Evolutionary conservation across 2,329 filamentous ascomycete species (phyloP), one percentile per base, ranked within the genome.

Genomic region (Colletotrichum siamense): DNA sequence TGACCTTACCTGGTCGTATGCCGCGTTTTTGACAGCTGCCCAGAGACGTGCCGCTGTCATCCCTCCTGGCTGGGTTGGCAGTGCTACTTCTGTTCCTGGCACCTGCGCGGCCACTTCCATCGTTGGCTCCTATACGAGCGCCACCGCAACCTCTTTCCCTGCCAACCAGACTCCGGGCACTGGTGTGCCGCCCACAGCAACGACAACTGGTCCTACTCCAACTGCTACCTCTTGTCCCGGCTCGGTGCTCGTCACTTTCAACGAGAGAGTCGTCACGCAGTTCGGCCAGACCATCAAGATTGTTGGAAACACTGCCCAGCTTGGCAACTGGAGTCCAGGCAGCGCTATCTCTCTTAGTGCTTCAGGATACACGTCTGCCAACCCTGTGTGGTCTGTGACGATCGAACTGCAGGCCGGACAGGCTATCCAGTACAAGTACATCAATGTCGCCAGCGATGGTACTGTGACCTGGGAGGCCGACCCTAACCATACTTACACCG

Each of bases 1-100:
- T 22, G 92, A 95, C 78, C 85, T 95, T 32, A 95, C 94, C 5
- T 95, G 94, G 94, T 94, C 93, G 1, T 95, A 95, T 78, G 92
- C 93, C 2, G 89, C 93, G 0, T 93, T 95, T 83, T 85, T 95
- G 63, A 93, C 93, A 1, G 90, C 90, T n/a, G 85, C 87, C 28
- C 88, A 88, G 57, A 89, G 92, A 49, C 89, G 92, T 63, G 88
- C 88, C 63, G 88, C 88, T 24, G 80, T 89, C 18, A 83, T 92
- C 10, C 92, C 92, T 2, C 85, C 88, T 2, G 89, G 91, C 8
- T 94, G 92, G 92, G 87, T 87, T 6, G 87, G 84, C 32, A 77
- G 83, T 61, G 87, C 86, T 5, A 88, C 86, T 74, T 85, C 86
- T 0, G 83, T 92, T 0, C 91, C 92, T 1, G 79, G 84, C 3